These are phyloP conservation scores for Rhodotorula graminis DNA, from an alignment of 768 basidiomycete genomes.

Conservation along the genomic window DNA sequence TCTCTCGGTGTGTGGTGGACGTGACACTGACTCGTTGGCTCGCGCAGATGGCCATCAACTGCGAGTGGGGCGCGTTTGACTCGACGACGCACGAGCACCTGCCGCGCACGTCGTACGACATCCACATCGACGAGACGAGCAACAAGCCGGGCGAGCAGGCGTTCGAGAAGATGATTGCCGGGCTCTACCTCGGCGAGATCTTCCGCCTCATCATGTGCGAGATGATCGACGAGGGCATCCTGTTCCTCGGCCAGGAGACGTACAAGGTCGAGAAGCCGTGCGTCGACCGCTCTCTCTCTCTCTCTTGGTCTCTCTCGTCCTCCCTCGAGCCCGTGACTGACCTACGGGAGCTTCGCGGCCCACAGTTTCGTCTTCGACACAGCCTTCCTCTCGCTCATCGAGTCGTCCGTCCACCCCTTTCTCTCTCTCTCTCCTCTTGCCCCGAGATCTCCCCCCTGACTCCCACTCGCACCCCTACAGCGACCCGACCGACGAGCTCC, in stretches of 20 bases:
- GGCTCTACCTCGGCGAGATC: conserved; percentile 70
- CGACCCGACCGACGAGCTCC: conserved; percentile 90
- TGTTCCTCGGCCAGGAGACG: conserved; percentile 96
- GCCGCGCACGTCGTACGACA: conserved; percentile 90
- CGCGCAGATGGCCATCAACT: conserved; percentile 88
- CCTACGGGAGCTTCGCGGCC: no score
- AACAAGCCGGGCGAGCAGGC: conserved; percentile 96
- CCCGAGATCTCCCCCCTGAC: background rate
- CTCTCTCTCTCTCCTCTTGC: background rate
- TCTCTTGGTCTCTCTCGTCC: background rate
- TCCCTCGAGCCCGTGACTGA: background rate
- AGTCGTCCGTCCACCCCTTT: conserved; percentile 58
- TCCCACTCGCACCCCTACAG: conserved; percentile 47
- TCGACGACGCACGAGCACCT: conserved; percentile 85
- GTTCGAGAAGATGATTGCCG: conserved; percentile 57
- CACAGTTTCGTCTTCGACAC: conserved; percentile 77
- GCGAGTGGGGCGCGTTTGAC: conserved; percentile 98
- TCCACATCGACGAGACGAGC: conserved; percentile 82
- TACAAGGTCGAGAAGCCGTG: conserved; percentile 88
- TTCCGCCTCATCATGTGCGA: conserved; percentile 90
- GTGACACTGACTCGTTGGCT: conserved; percentile 44
- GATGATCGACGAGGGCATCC: conserved; percentile 71
- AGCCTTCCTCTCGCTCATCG: conserved; percentile 93
- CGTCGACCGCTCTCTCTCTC: background rate
- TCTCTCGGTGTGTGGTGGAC: conserved; percentile 17